phyloP scores from a whole-genome alignment of 192 early-diverging fungal species.

The Coemansia sp. region DNA sequence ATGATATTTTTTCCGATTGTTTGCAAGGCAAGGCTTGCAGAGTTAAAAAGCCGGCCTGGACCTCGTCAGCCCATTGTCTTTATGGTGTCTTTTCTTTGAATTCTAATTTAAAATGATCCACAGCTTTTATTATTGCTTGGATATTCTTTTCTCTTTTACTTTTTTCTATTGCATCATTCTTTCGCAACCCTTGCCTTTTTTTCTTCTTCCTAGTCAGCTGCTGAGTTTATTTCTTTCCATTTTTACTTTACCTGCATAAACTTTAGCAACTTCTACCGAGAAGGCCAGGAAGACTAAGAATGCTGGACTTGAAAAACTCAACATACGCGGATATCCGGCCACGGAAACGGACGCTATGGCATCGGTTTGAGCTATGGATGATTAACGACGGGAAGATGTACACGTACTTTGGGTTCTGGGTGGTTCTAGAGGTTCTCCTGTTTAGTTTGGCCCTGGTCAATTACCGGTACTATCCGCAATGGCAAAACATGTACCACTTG shows the following conservation, averaged over 20 bases:
- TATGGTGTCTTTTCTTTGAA: too few species aligned
- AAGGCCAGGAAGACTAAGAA: neutral
- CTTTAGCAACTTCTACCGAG: neutral
- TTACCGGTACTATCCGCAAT: constrained; percentile 59
- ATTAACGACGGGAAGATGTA: constrained; percentile 51
- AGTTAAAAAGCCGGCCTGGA: too few species aligned
- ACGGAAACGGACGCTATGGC: constrained; percentile 36
- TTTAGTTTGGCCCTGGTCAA: constrained; percentile 63
- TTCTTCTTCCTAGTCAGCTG: neutral
- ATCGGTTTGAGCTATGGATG: constrained; percentile 52
- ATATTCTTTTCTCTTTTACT: neutral
- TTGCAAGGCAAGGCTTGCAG: too few species aligned
- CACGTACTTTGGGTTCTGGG: constrained; percentile 60
- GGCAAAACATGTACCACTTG: constrained; percentile 44
- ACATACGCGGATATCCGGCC: constrained; percentile 37
- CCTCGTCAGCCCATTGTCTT: too few species aligned
- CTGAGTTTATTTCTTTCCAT: neutral
- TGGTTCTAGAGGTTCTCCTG: constrained; percentile 59
- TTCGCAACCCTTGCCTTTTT: neutral
- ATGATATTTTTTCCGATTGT: too few species aligned
- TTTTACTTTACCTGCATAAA: neutral
- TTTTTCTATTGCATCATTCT: neutral
- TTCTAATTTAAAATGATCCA: too few species aligned
- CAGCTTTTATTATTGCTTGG: too few species aligned
- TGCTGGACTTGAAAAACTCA: constrained; percentile 48